phyloP scores from a whole-genome alignment of 2,329 filamentous ascomycete species.

The Aspergillus sp. region DNA sequence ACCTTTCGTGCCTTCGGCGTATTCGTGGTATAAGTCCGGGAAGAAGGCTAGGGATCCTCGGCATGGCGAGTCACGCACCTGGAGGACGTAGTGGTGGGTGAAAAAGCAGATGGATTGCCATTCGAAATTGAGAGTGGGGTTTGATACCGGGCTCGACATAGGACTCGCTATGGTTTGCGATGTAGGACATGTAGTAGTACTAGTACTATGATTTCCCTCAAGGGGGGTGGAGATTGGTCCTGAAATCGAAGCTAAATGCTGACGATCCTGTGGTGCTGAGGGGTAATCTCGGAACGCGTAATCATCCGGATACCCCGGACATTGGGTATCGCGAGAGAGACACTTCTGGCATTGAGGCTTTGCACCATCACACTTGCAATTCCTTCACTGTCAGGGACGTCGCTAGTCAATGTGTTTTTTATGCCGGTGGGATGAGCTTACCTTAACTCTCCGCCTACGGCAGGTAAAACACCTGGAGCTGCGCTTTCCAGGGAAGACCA shows the following conservation, averaged over 20 bases:
- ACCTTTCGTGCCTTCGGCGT: too few species aligned
- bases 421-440: background rate
- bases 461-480: background rate
- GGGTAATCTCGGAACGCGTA: background rate
- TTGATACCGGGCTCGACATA: too few species aligned
- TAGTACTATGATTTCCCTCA: too few species aligned
- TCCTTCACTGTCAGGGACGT: background rate
- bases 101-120: background rate
- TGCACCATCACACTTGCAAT: background rate
- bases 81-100: background rate
- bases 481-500: slow-evolving; percentile 28
- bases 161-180: background rate
- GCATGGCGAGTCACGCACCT: background rate
- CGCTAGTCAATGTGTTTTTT: background rate
- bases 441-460: slow-evolving; percentile 1
- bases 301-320: background rate
- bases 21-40: background rate
- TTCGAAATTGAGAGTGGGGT: background rate
- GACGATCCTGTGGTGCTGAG: background rate
- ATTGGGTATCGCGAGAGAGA: background rate
- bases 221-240: too few species aligned
- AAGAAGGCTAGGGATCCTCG: background rate
- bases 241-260: background rate
- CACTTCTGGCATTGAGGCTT: background rate
- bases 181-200: background rate